phyloP scores from a whole-genome alignment of 2,329 filamentous ascomycete species.

The Colletotrichum sansevieriae region DNA sequence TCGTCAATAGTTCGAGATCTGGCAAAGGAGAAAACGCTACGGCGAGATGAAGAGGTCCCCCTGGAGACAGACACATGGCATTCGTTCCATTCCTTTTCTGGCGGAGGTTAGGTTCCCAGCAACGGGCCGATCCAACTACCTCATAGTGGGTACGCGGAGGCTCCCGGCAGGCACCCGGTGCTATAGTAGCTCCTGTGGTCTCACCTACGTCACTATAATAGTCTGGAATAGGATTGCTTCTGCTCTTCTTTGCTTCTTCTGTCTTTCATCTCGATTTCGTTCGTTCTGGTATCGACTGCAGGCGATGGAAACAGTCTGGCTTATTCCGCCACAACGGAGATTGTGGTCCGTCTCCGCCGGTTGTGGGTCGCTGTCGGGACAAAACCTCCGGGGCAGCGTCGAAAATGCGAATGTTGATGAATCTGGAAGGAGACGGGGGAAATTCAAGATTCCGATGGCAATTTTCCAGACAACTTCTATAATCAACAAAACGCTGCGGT shows the following conservation, averaged over 20 bases:
- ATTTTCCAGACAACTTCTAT: too few species aligned
- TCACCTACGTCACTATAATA: constrained; percentile 2
- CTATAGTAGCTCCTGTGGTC: too few species aligned
- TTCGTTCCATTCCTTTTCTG: background rate
- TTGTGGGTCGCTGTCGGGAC: constrained; percentile 12
- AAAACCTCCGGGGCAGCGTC: constrained; percentile 1
- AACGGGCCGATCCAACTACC: constrained; percentile 5
- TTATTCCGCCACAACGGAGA: constrained; percentile 3
- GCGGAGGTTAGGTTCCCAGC: background rate
- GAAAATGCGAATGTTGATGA: too few species aligned
- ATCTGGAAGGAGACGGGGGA: too few species aligned
- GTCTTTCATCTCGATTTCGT: background rate
- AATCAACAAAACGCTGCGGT: too few species aligned
- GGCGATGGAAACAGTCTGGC: background rate
- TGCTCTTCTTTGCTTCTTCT: background rate
- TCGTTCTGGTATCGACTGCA: too few species aligned
- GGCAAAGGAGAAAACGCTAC: background rate
- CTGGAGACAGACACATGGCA: background rate
- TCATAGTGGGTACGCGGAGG: constrained; percentile 1
- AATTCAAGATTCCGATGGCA: too few species aligned
- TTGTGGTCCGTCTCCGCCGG: background rate
- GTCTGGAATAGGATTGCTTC: background rate
- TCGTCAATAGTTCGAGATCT: background rate
- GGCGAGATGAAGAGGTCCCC: too few species aligned
- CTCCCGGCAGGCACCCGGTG: background rate